Evolutionary conservation across 352 stramenopile genomes (phyloP).

Genomic region (Elongisporangium undulatum): DNA sequence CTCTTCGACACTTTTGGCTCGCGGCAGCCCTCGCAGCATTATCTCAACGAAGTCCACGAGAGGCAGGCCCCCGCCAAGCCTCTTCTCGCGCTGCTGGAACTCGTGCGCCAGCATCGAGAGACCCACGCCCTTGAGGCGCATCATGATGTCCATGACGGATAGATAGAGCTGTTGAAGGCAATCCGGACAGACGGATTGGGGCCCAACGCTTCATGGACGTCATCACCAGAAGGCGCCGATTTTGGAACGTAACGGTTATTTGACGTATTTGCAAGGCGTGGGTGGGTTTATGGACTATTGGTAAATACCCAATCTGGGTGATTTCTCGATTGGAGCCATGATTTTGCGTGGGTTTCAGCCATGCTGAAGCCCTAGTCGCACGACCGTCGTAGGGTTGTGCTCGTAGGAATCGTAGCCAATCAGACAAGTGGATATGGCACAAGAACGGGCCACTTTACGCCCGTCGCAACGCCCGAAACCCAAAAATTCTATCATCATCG

Average conservation of each 20-base stretch:
- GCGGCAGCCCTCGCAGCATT: conserved; percentile 53
- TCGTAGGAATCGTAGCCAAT: background rate
- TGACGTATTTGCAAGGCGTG: background rate
- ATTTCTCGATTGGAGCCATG: background rate
- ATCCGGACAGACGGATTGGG: background rate
- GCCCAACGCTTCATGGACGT: conserved; percentile 4
- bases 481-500: background rate
- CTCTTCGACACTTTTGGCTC: conserved; percentile 31
- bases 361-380: background rate
- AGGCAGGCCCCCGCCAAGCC: conserved; percentile 49
- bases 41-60: conserved; percentile 81
- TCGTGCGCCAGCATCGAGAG: conserved; percentile 79
- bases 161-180: background rate
- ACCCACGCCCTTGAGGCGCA: conserved; percentile 66
- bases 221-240: background rate
- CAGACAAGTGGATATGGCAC: background rate
- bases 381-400: background rate
- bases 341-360: background rate
- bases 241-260: background rate
- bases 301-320: background rate
- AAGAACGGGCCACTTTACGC: background rate
- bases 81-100: conserved; percentile 61
- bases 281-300: background rate
- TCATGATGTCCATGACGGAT: conserved; percentile 73
- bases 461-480: background rate